Percentiles rank a stretch among this genome's conserved stretches.
Conservation (phyloP, 2,329 filamentous ascomycete species). For the Hypoxylon sp. region DNA sequence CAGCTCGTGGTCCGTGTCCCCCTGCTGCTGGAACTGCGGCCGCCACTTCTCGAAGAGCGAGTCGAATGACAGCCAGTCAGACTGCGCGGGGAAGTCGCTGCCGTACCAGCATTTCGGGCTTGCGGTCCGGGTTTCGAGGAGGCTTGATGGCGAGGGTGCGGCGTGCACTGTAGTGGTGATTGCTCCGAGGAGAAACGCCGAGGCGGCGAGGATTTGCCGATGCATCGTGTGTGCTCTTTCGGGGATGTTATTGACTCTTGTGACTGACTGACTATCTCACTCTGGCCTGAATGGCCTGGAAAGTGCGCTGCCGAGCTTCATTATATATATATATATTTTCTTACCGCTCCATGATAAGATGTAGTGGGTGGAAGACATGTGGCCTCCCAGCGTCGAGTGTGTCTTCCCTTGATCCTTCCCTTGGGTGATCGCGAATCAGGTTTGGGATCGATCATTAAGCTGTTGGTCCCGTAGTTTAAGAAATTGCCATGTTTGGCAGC, state of each 20-base stretch:
- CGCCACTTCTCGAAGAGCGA: slow-evolving; percentile 19
- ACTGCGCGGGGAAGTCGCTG: slow-evolving; percentile 17
- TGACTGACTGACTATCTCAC: not conserved
- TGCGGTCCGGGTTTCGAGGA: slow-evolving; percentile 1
- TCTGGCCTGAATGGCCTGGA: not conserved
- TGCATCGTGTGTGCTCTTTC: slow-evolving; percentile 6
- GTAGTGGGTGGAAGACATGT: not conserved
- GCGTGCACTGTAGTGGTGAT: slow-evolving; percentile 2
- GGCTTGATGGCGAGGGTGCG: slow-evolving; percentile 5
- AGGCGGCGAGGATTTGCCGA: slow-evolving; percentile 8
- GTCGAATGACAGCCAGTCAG: slow-evolving; percentile 21
- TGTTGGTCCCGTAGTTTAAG: slow-evolving; percentile 11
- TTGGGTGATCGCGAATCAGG: slow-evolving; percentile 7
- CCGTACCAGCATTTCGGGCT: slow-evolving; percentile 22
- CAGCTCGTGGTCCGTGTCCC: slow-evolving; percentile 15
- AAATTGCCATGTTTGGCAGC: not conserved
- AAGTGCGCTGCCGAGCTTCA: not conserved
- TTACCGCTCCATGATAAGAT: no score
- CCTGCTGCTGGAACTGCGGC: slow-evolving; percentile 10
- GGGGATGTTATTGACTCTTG: not conserved
- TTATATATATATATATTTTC: no score
- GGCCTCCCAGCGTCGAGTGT: not conserved
- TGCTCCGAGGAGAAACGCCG: slow-evolving; percentile 11
- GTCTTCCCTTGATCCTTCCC: slow-evolving; percentile 7
- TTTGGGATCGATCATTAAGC: not conserved